Evolutionary conservation across 2,329 filamentous ascomycete species (phyloP), one percentile per base, ranked within the genome.

Genomic region (Aspergillus tamarii): DNA sequence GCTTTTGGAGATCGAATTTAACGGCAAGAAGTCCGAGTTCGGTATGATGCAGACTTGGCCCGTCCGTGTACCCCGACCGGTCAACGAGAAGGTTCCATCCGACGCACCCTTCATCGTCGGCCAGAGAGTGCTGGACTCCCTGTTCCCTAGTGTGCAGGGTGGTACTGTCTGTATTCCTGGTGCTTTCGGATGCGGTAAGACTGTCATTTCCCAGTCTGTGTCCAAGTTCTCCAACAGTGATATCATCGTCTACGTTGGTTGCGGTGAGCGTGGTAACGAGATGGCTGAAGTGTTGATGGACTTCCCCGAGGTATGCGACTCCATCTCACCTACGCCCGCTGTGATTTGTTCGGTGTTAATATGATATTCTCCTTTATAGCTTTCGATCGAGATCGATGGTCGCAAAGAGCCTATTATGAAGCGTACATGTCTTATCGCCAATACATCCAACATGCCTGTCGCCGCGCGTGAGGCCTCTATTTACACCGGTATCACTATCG

Each of bases 211-310:
- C 75, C 95, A 99, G 83, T 96, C 93, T 65, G 91, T 99, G 68
- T 99, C 95, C 81, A 99, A 99, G 83, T 99, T 99, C 85, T 99
- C 95, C 76, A 99, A 99, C 89, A 95, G 91, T 80, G 95, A 99
- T 79, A 92, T 98, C 75, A 99, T 99, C 72, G 92, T 99, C 72
- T 99, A 99, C 78, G 95, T 99, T 65, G 95, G 95, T 64, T 90
- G 86, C 70, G 92, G 94, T 72, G 95, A 99, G 83, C 91, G 95
- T 73, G 95, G 95, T 71, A 99, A 99, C 78, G 95, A 99, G 83
- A 99, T 99, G 95, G 95, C 95, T 68, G 95, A 99, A 87, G 95
- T 99, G 72, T 87, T 99, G 87, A 98, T 97, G 91, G 95, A 99
- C 82, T 99, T 99, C 86, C 95, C 95, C 64, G 94, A 98, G 77